A percentile compares a stretch with the other conserved stretches of the same genome.
Conservation (phyloP, 768 basidiomycete species). For the Tubosaeta brunneosetosa region DNA sequence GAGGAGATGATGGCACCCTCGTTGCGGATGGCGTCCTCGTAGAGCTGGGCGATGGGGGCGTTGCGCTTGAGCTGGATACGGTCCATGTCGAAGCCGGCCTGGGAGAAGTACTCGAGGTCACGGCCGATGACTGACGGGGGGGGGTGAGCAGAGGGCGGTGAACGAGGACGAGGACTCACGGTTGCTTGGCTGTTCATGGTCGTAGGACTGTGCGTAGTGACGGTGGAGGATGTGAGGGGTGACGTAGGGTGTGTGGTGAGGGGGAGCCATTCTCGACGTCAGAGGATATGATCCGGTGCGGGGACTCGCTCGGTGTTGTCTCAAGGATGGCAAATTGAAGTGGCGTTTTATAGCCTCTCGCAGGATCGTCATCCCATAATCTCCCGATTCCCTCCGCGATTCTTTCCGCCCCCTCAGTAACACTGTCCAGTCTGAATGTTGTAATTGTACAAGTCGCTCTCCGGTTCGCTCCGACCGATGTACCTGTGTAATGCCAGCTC, state of each 20-base stretch:
- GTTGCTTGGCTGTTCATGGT: constrained; percentile 55
- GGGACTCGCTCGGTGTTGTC: constrained; percentile 15
- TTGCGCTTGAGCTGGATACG: constrained; percentile 95
- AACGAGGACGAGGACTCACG: constrained; percentile 39
- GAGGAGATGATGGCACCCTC: constrained; percentile 98
- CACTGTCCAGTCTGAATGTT: neutral
- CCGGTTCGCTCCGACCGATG: neutral
- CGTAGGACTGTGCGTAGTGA: constrained; percentile 72
- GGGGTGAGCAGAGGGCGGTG: neutral
- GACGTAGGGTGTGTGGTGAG: constrained; percentile 76
- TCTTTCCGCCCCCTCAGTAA: constrained; percentile 11
- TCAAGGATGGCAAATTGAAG: neutral
- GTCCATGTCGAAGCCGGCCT: constrained; percentile 99
- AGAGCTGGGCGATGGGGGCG: constrained; percentile 82
- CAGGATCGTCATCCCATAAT: constrained; percentile 29
- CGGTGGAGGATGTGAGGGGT: constrained; percentile 89
- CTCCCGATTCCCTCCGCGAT: constrained; percentile 22
- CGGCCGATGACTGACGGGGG: constrained; percentile 70
- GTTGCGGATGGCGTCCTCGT: constrained; percentile 97
- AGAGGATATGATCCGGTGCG: constrained; percentile 23
- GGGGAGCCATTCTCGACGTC: constrained; percentile 52
- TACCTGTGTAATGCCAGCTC: neutral
- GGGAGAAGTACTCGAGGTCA: constrained; percentile 95
- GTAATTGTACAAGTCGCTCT: neutral
- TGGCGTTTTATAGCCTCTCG: constrained; percentile 25